Evolutionary conservation across 2,329 filamentous ascomycete species (phyloP), one percentile per base, ranked within the genome.

Genomic region (Cucurbitaria berberidis): DNA sequence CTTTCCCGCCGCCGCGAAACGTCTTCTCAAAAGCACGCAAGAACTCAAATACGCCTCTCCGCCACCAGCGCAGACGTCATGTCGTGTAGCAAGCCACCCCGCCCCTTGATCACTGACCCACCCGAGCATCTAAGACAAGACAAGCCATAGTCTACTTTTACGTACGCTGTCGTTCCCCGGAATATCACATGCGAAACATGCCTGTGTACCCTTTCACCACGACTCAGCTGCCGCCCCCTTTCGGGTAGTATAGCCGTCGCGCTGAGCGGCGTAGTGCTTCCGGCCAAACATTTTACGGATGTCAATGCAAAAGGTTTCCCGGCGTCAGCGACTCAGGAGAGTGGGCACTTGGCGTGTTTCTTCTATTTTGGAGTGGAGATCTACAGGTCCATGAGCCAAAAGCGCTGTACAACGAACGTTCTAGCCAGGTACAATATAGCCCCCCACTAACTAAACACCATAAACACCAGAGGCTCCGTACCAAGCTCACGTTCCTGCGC

Each of bases 401-500:
- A 22, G 36, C 36, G 36, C 36, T 39, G 36, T n/a, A n/a, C n/a
- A n/a, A n/a, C n/a, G n/a, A 24, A 22, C 19, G 11, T 24, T 3
- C 29, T 34, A 30, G 24, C 38, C 47, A 32, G 47, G 18, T 27
- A 44, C 16, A 24, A 36, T 24, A 30, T 16, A 13, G 36, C 15
- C 38, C 26, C 36, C 45, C 39, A 5, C 5, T 5, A 26, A 26
- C 24, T 26, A 26, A 26, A 5, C 34, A 34, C 41, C 38, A 50
- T 35, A 35, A 41, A 30, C 32, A n/a, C 16, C 30, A 32, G n/a
- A 19, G 19, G 8, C 13, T 19, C 16, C 27, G 32, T 19, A 18
- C 22, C 24, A 43, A 27, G 35, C 8, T 36, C 55, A 54, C 50
- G 51, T 57, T 54, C 50, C 21, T 21, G 15, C 10, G 11, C 13